Evolutionary conservation across 1,139 yeast species (phyloP), one percentile per base, ranked within the genome.

Genomic region (Scheffersomyces segobiensis): DNA sequence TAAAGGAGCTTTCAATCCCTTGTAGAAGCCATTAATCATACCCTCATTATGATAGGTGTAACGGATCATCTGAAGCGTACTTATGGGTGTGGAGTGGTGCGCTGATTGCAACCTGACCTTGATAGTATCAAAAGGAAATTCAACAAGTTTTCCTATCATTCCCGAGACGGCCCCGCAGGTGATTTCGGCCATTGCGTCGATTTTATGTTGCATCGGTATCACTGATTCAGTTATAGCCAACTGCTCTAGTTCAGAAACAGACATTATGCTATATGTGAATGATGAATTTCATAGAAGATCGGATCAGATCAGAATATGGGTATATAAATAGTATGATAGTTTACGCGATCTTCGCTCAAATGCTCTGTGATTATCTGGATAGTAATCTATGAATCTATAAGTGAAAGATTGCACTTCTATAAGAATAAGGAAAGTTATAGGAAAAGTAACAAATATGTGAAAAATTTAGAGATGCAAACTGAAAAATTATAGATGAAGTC

Each of bases 101-200:
- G 74, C 59, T 0, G 97, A 86, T 72, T 93, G 98, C 46, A 93
- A 79, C 57, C 98, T 79, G 2, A 93, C 98, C 71, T 93, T 93
- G 55, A 93, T 83, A 0, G 98, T 93, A 69, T 93, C 98, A 65
- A 93, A 91, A 0, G 98, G 98, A 67, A 87, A 93, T 72, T 93
- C 98, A 6, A 93, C 84, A 46, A 90, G 69, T 69, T 93, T 93
- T 3, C 97, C 98, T 10, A 86, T 75, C 62, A 91, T 88, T 8
- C 98, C 98, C 0, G 98, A 77, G 2, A 80, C 67, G 2, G 87
- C 86, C 12, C 88, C 88, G 61, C 62, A 77, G 3, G 75, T 62
- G 53, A 80, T 67, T 57, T 81, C 85, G 63, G 75, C 76, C 6
- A 69, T 59, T 1, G 82, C 76, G 59, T 75, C 60, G 49, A 55